phyloP scores from a whole-genome alignment of 1,284 basidiomycete genomes.

The Porphyrellus sp. region DNA sequence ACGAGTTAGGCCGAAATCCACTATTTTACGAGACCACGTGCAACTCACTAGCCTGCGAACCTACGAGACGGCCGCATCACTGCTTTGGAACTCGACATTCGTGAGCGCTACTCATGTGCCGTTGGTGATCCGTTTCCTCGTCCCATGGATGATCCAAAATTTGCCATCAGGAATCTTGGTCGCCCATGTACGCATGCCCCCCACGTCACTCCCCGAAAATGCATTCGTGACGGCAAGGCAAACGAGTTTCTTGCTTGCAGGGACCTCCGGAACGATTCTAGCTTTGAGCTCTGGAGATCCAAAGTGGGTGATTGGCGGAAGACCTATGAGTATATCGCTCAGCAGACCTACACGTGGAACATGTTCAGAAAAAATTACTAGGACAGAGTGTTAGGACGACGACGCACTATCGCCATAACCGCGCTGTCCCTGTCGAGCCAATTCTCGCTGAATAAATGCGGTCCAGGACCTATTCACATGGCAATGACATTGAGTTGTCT shows the following conservation, averaged over 20 bases:
- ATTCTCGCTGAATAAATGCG: slow-evolving; percentile 75
- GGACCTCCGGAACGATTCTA: slow-evolving; percentile 70
- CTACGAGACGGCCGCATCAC: slow-evolving; percentile 1
- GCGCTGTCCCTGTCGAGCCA: slow-evolving; percentile 48
- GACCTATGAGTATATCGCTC: slow-evolving; percentile 59
- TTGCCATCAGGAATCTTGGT: slow-evolving; percentile 66
- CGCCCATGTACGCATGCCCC: slow-evolving; percentile 60
- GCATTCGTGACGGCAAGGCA: slow-evolving; percentile 69
- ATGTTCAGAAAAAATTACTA: not conserved
- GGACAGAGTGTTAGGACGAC: not conserved
- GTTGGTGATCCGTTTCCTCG: slow-evolving; percentile 83
- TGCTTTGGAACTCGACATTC: not conserved
- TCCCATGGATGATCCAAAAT: slow-evolving; percentile 63
- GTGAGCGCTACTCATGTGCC: slow-evolving; percentile 47
- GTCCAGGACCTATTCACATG: slow-evolving; percentile 78
- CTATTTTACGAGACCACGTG: not conserved
- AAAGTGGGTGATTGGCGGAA: slow-evolving; percentile 74
- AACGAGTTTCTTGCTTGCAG: slow-evolving; percentile 61
- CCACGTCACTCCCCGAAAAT: slow-evolving; percentile 72
- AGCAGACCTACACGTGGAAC: slow-evolving; percentile 35
- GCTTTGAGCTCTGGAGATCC: slow-evolving; percentile 64
- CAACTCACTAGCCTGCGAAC: slow-evolving; percentile 35
- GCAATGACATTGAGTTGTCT: slow-evolving; percentile 64
- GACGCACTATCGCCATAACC: slow-evolving; percentile 43
- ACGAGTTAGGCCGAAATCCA: not conserved